Evolutionary conservation across 208 protist genomes (phyloP).

Genomic region (Tetramitus jugosus): DNA sequence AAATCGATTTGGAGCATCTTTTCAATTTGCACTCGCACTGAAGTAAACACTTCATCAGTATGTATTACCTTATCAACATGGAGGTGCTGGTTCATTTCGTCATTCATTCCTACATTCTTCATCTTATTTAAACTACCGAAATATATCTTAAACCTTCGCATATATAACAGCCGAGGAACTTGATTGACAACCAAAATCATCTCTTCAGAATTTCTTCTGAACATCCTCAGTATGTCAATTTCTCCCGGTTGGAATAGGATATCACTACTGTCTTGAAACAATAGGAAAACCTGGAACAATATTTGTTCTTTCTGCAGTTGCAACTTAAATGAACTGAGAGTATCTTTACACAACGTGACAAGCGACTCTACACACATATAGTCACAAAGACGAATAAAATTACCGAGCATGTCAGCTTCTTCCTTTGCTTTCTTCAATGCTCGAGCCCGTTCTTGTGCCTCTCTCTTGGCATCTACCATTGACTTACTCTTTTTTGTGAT

Average conservation of each 20-base stretch:
- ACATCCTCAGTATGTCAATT: neutral
- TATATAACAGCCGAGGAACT: constrained; percentile 20
- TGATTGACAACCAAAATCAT: constrained; percentile 1
- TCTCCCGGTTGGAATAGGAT: constrained; percentile 7
- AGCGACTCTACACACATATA: constrained; percentile 57
- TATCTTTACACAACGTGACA: neutral
- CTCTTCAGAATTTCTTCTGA: constrained; percentile 15
- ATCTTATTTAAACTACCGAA: neutral
- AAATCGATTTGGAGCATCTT: constrained; percentile 22
- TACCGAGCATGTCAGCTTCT: constrained; percentile 71
- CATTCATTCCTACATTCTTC: neutral
- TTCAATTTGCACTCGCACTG: neutral
- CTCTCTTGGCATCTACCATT: constrained; percentile 74
- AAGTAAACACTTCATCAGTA: neutral
- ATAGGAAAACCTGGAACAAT: constrained; percentile 5
- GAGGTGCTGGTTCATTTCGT: constrained; percentile 15
- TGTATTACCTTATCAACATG: constrained; percentile 13
- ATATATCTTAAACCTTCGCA: constrained; percentile 18
- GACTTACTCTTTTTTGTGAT: constrained; percentile 66
- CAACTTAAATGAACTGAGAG: constrained; percentile 7
- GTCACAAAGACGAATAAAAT: constrained; percentile 75
- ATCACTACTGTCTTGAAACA: neutral
- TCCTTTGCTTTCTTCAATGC: constrained; percentile 78
- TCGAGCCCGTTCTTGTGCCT: constrained; percentile 63
- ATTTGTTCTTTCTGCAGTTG: constrained; percentile 5